A percentile compares a stretch with the other conserved stretches of the same genome.
phyloP scores from a whole-genome alignment of 176 grass and related monocot species.

The Raddia guianensis region DNA sequence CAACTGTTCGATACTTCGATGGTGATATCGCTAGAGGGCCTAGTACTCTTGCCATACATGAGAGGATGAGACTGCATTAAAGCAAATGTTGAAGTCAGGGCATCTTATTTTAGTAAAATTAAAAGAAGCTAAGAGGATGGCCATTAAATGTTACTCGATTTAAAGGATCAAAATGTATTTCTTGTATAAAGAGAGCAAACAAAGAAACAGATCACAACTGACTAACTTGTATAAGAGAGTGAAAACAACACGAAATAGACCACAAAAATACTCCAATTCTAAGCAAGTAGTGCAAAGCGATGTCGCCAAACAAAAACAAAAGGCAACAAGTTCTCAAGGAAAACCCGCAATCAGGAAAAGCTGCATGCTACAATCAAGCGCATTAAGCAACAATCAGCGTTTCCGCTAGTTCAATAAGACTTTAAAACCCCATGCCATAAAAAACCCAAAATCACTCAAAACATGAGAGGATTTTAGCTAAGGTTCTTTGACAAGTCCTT shows the following conservation, averaged over 20 bases:
- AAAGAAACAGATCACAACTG: too few species aligned
- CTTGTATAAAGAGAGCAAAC: neutral
- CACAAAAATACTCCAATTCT: neutral
- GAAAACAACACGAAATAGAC: neutral
- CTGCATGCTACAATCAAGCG: conserved; percentile 3
- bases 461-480: conserved; percentile 1
- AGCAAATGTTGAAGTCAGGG: neutral
- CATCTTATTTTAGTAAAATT: conserved; percentile 9
- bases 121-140: neutral
- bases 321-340: neutral
- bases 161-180: neutral
- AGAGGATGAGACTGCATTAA: neutral
- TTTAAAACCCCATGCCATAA: neutral
- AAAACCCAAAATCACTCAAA: neutral
- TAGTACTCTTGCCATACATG: conserved; percentile 5
- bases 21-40: conserved; percentile 11
- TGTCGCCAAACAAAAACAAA: conserved; percentile 16
- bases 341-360: neutral
- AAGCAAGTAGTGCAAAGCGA: conserved; percentile 1
- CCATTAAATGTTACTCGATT: neutral
- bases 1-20: conserved; percentile 29
- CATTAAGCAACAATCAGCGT: conserved; percentile 5
- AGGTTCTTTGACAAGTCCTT: neutral
- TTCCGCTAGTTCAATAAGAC: conserved; percentile 4
- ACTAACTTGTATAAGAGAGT: neutral